Evolutionary conservation across 2,329 filamentous ascomycete genomes (phyloP).

Genomic region (Botrytis squamosa): DNA sequence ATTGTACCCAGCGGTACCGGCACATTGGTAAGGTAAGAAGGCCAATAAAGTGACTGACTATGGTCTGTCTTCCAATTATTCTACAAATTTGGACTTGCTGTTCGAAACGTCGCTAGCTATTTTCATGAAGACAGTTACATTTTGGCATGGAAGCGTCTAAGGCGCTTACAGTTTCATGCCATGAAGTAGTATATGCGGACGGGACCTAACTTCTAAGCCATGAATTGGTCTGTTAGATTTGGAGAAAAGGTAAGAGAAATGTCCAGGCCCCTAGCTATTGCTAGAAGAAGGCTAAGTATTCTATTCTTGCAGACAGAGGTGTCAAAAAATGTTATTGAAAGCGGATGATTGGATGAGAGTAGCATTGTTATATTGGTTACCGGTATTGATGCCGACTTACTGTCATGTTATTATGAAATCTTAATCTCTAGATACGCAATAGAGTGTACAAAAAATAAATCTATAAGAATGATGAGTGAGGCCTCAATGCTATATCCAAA

Average conservation of each 20-base stretch:
- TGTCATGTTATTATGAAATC: background rate
- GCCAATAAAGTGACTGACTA: background rate
- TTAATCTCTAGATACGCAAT: background rate
- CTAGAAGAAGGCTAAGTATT: background rate
- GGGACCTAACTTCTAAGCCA: no score
- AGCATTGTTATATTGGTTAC: background rate
- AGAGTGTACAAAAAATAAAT: background rate
- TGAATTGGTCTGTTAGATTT: background rate
- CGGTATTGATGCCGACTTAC: background rate
- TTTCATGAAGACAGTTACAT: background rate
- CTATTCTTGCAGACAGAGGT: background rate
- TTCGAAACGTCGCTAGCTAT: background rate
- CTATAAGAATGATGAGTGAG: background rate
- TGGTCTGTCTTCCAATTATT: background rate
- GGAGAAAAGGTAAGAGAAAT: background rate
- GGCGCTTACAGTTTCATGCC: background rate
- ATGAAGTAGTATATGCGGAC: background rate
- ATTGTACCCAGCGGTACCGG: background rate
- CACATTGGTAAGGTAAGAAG: background rate
- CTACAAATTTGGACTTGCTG: background rate
- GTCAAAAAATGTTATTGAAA: background rate
- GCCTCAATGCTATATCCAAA: background rate
- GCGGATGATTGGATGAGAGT: background rate
- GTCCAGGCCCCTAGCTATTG: background rate
- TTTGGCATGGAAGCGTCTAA: background rate